These are phyloP conservation scores for Rheum nobile DNA, from an alignment of 148 eudicot genomes.

Conservation along the genomic window DNA sequence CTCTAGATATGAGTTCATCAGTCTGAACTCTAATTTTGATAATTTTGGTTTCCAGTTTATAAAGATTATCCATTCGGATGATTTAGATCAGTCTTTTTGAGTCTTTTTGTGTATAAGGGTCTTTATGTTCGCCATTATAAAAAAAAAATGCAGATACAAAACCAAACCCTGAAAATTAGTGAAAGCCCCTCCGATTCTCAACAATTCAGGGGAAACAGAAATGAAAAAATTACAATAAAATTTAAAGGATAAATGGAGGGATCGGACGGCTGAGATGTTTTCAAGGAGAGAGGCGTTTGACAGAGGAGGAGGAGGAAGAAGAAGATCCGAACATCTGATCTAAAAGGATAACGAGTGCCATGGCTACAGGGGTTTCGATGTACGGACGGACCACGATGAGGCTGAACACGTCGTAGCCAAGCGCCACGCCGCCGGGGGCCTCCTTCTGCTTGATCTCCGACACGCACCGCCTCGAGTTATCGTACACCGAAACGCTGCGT, in stretches of 20 bases:
- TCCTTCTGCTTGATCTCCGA: slow-evolving; percentile 60
- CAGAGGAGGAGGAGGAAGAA: slow-evolving; percentile 5
- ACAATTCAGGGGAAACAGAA: background rate
- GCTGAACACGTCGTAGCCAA: slow-evolving; percentile 51
- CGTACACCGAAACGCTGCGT: slow-evolving; percentile 39
- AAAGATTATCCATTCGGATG: no score
- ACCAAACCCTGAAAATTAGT: background rate
- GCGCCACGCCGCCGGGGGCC: slow-evolving; percentile 31
- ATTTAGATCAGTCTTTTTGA: no score
- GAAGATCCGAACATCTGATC: slow-evolving; percentile 63
- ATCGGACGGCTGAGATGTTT: background rate
- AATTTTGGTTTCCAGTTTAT: no score
- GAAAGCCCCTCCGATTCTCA: background rate
- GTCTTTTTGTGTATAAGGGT: no score
- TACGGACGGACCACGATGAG: slow-evolving; percentile 27
- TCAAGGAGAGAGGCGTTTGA: background rate
- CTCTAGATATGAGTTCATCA: no score
- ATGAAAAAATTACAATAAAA: background rate
- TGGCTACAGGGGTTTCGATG: slow-evolving; percentile 40
- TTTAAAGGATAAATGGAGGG: background rate
- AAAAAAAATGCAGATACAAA: background rate
- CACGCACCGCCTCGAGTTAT: slow-evolving; percentile 34
- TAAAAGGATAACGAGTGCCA: slow-evolving; percentile 60
- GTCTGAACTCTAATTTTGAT: no score
- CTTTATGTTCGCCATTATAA: no score